Conservation (phyloP, 768 basidiomycete species). For the Punctularia strigosozonata region DNA sequence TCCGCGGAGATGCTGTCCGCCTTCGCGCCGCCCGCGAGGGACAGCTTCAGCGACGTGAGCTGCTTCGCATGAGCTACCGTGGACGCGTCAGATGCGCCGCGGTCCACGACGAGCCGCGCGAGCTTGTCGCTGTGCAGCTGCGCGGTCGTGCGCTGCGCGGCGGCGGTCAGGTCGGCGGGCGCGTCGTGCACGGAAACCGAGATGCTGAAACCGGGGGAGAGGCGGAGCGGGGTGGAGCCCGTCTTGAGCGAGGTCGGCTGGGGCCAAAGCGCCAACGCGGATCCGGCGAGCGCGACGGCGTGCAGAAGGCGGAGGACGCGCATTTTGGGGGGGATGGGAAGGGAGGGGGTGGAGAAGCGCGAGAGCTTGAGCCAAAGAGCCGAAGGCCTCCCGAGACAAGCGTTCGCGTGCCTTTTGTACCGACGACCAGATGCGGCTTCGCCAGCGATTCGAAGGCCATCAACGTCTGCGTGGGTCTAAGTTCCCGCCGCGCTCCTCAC, state of each 20-base stretch:
- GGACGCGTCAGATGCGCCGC: slow-evolving; percentile 35
- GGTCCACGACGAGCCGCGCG: slow-evolving; percentile 44
- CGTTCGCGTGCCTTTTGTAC: no score
- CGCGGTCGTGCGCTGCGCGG: slow-evolving; percentile 34
- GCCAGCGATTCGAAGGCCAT: no score
- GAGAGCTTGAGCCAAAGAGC: neutral
- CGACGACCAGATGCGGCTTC: no score
- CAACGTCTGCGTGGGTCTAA: no score
- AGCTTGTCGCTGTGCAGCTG: slow-evolving; percentile 42
- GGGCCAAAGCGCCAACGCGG: slow-evolving; percentile 23
- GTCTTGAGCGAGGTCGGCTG: slow-evolving; percentile 17
- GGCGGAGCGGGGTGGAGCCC: slow-evolving; percentile 19
- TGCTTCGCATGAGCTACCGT: slow-evolving; percentile 26
- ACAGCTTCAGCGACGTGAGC: slow-evolving; percentile 32
- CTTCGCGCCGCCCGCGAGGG: slow-evolving; percentile 19
- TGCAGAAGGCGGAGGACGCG: neutral
- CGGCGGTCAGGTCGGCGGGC: slow-evolving; percentile 47
- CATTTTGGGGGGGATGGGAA: slow-evolving; percentile 1
- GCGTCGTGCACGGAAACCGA: slow-evolving; percentile 25
- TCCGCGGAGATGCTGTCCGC: slow-evolving; percentile 38
- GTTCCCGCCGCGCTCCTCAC: no score
- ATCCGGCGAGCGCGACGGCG: slow-evolving; percentile 2
- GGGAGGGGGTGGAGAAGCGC: neutral
- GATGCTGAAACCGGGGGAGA: slow-evolving; percentile 42
- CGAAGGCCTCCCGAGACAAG: no score